Evolutionary conservation across 2,329 filamentous ascomycete species (phyloP).

Genomic region (Ascochyta viciae-villosae): DNA sequence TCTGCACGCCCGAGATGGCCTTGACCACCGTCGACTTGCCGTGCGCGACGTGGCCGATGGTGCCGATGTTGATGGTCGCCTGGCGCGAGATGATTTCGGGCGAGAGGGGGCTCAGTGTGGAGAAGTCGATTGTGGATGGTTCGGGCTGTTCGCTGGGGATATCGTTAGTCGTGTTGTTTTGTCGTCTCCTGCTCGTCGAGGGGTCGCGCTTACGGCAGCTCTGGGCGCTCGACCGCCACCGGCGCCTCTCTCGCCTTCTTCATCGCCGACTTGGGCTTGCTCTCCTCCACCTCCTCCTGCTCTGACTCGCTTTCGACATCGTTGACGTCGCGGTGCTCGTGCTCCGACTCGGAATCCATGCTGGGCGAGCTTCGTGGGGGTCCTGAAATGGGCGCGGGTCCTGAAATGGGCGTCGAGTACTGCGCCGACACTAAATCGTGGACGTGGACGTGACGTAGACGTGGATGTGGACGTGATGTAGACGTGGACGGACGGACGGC

Average conservation of each 20-base stretch:
- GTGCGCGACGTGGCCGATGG: conserved; percentile 98
- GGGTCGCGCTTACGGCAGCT: conserved; percentile 62
- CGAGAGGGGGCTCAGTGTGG: conserved; percentile 80
- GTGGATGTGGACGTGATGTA: too few species aligned
- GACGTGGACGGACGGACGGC: not conserved
- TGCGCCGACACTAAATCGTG: too few species aligned
- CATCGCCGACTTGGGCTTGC: conserved; percentile 76
- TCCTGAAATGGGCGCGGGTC: not conserved
- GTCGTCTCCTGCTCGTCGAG: not conserved
- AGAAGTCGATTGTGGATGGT: conserved; percentile 84
- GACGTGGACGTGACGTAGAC: too few species aligned
- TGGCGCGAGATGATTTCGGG: conserved; percentile 97
- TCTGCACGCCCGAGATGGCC: conserved; percentile 98
- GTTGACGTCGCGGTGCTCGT: conserved; percentile 43
- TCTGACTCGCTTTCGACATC: conserved; percentile 66
- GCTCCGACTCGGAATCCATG: conserved; percentile 53
- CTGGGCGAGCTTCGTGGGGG: conserved; percentile 28
- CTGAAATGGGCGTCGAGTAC: not conserved
- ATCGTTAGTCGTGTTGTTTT: conserved; percentile 25
- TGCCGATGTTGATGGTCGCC: conserved; percentile 98
- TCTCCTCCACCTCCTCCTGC: conserved; percentile 73
- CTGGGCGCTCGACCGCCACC: conserved; percentile 66
- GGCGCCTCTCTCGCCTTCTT: conserved; percentile 74
- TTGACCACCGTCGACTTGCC: conserved; percentile 99
- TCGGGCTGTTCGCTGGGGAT: conserved; percentile 77